Evolutionary conservation across 2,329 filamentous ascomycete genomes (phyloP), one percentile per base, ranked within the genome.

Genomic region (Myotisia sp.): DNA sequence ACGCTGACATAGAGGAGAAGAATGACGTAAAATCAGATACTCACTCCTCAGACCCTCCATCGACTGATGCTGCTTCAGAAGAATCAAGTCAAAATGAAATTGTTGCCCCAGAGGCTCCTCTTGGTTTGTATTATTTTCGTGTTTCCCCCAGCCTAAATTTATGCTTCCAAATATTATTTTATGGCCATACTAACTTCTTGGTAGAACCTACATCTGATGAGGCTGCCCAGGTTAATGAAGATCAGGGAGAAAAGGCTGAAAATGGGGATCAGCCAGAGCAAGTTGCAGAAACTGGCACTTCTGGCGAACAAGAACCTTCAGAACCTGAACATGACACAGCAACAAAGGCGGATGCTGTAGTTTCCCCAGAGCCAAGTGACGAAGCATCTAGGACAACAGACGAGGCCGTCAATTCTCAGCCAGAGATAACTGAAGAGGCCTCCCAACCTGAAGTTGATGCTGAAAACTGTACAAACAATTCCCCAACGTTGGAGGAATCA

Each of bases 1-100:
- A 49, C 47, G 53, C 52, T 45, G 41, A 51, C 42, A 37, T 44
- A 47, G 45, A 51, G 37, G 39, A 48, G 47, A 49, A 55, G 37
- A 53, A 51, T 42, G 48, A 45, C 34, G 39, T 41, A 36, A 37
- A 42, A 31, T 29, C 44, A 22, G 43, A 48, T 36, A 46, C 47
- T 16, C 32, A 36, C 18, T 30, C 42, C 29, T 29, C 33, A 38
- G 37, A 36, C 24, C 27, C 31, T 24, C 21, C 36, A 17, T 34
- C 36, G 22, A 32, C 34, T 27, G 32, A 33, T 29, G 10, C 24
- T 26, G 22, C 34, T 14, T 22, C 37, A n/a, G n/a, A n/a, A n/a
- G 10, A 6, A 17, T 29, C 32, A 37, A 16, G 17, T 23, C 16
- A 19, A n/a, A n/a, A n/a, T 8, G 8, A 5, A 6, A 32, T 21